Base-by-base conservation (phyloP, 1,284 basidiomycete genomes). In the Ceratobasidium sp. region DNA sequence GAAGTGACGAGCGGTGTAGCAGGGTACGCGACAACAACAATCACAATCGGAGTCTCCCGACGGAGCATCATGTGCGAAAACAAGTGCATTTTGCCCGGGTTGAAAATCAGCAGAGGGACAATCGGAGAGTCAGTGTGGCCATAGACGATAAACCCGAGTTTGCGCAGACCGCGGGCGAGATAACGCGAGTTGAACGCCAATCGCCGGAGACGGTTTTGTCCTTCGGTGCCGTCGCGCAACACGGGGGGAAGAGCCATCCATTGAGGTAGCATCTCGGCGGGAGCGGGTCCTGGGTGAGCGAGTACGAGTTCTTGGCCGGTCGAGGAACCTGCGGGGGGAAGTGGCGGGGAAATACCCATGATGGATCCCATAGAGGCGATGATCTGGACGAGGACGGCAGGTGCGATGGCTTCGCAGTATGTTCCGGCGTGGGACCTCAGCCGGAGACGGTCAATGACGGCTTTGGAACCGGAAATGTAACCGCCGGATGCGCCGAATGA, bases 401-500 rank as follows among this genome's bases (percentile, higher is more conserved):
- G 96, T 0, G 91, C 80, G 84, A 97, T 95, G 7, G 93, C 82
- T 79, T 99, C 96, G 9, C 92, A 91, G 75, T 98, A 98, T 13
- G 88, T 80, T 59, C 92, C 89, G 1, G 92, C 87, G 77, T 98
- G 90, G 7, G 93, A 94, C 64, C 86, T 83, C 27, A 94, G 75
- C 23, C 95, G 89, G 2, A 99, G 84, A 14, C 87, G 83, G 75
- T 94, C 88, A 74, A 98, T 89, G 67, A 97, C 80, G 6, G 80
- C 77, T 76, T 93, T 94, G 74, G 80, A 86, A 5, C 93, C 96
- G 2, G 94, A 85, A 73, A 99, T 89, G 80, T 99, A 98, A 14
- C 96, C 96, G 66, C 96, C 96, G 0, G 95, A 91, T 1, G 96
- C 95, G 70, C 96, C 97, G 76, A 99, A 99, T 0, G 95, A 98